Base-by-base conservation (phyloP, 208 protist species). In the Porcisia hertigi region DNA sequence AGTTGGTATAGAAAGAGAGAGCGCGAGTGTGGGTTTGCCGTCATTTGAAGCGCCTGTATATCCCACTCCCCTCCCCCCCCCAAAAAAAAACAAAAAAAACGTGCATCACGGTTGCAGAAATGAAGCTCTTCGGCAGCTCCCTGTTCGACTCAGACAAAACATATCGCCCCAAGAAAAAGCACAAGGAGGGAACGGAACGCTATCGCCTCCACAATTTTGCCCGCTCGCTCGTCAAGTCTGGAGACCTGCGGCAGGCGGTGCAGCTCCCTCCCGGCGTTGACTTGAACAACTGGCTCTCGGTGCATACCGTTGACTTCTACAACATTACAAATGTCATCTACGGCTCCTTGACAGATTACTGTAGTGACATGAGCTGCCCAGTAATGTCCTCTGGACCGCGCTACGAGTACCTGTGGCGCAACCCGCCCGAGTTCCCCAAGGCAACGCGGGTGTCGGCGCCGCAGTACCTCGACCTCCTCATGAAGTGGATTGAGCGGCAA, bases 311-410 rank as follows among this genome's bases (percentile, higher is more conserved):
- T 5, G 99, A 99, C 80, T 99, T 99, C 81, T 99, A 99, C 92
- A 99, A 99, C 89, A 99, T 99, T 72, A 99, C 99, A 9, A 99
- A 99, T 77, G 92, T 99, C 58, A 83, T 99, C 30, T 99, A 99
- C 80, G 98, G 98, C 69, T 99, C 97, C 1, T 93, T 99, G 55
- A 99, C 98, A n/a, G 98, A 99, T 81, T 99, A 99, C 82, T 99
- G 99, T 91, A 99, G 98, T 20, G 75, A 75, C 20, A 82, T 89
- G 55, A 93, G 77, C 16, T 99, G 99, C 78, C 97, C 98, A 0
- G 86, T 98, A 9, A 99, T 99, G 99, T 96, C 83, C 8, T 98
- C 97, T 9, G 97, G 97, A 0, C 90, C 89, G n/a, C 91, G 92
- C 66, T 98, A 97, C 78, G 98, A 99, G 81, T 99, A 99, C 82